Evolutionary conservation across 1,139 yeast species (phyloP), one percentile per base, ranked within the genome.

Genomic region (Magnusiomyces sp.): DNA sequence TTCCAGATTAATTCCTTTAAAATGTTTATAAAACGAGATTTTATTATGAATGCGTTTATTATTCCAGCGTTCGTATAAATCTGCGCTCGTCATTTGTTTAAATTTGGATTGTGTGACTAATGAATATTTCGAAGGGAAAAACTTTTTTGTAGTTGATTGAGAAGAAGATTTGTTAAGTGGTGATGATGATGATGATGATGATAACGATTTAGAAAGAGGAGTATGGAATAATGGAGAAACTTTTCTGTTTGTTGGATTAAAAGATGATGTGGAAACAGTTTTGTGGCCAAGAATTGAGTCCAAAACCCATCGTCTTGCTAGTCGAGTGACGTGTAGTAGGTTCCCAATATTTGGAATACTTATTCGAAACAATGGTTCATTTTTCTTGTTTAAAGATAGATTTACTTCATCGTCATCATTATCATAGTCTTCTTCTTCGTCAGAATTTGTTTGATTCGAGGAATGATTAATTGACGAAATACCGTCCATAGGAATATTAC

Each of bases 341-440:
- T 43, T 46, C 11, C 51, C 51, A 4, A 49, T 31, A n/a, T 49
- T 49, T 17, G 51, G 51, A 20, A 49, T 19, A 19, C 45, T 42
- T 29, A 42, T 5, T 16, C 45, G 37, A 10, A 42, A 42, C 16
- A 23, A 23, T 5, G 23, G 38, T 10, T 42, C 45, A n/a, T 29
- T 16, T 23, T 17, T 23, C 27, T 40, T 40, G 14, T 19, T n/a
- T n/a, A n/a, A n/a, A n/a, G n/a, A n/a, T n/a, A n/a, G n/a, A n/a
- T n/a, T n/a, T n/a, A n/a, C n/a, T n/a, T n/a, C n/a, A n/a, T n/a
- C n/a, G n/a, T n/a, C n/a, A n/a, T n/a, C n/a, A n/a, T n/a, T n/a
- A n/a, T n/a, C n/a, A n/a, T n/a, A 14, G 16, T 34, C n/a, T 34
- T 5, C 16, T 11, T 34, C 5, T 5, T 34, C 16, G 5, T 34